phyloP scores from a whole-genome alignment of 768 basidiomycete species.

The Guyanaporus albipodus region DNA sequence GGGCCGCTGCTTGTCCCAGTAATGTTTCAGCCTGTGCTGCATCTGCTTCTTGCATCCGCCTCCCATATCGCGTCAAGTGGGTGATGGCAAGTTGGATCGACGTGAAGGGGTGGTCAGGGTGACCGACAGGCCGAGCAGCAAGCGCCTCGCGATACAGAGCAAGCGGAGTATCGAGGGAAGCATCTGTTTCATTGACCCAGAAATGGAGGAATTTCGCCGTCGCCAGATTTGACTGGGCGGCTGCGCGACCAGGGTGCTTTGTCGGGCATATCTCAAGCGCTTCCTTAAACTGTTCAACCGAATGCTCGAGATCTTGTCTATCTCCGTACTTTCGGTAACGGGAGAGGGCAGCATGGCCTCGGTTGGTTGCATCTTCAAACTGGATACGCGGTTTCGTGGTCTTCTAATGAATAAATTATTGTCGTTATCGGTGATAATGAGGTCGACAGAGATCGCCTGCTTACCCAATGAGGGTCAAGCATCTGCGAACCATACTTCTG shows the following conservation, averaged over 20 bases:
- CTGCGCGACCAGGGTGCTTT: constrained; percentile 1
- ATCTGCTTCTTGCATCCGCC: background rate
- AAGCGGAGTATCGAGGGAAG: background rate
- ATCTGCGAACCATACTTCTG: background rate
- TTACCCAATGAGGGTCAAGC: background rate
- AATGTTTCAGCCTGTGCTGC: background rate
- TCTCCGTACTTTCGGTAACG: background rate
- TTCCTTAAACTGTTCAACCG: background rate
- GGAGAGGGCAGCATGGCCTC: background rate
- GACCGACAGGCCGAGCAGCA: background rate
- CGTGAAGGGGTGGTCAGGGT: constrained; percentile 2
- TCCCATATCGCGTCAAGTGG: background rate
- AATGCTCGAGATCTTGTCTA: background rate
- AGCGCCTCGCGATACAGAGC: background rate
- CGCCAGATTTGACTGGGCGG: constrained; percentile 1
- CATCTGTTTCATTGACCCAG: background rate
- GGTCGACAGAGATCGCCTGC: background rate
- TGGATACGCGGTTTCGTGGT: background rate
- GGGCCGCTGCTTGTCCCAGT: background rate
- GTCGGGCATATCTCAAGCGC: background rate
- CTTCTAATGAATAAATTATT: background rate
- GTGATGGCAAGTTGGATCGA: constrained; percentile 1
- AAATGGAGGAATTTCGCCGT: background rate
- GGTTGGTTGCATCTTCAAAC: constrained; percentile 1
- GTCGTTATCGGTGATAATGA: background rate